Base-by-base conservation (phyloP, 805 yeast species). In the Cyberlindnera sargentensis region DNA sequence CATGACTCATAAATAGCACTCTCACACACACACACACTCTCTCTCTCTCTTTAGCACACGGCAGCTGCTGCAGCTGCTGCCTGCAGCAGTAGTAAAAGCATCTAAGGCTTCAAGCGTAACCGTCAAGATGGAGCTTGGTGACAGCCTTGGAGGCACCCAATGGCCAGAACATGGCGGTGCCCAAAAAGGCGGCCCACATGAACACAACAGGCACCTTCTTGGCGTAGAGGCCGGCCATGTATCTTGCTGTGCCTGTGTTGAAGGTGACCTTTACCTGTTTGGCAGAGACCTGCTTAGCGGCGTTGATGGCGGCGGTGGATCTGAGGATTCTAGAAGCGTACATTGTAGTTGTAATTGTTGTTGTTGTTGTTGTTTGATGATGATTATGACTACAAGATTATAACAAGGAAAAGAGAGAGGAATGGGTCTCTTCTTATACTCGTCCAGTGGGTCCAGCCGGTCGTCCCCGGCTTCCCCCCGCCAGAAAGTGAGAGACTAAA, bases 301-400 rank as follows among this genome's bases (percentile, higher is more conserved):
- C 46, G 41, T 52, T 48, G 45, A 45, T 32, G n/a, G 61, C 41
- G 35, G 56, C 49, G 11, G 61, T 48, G 39, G 56, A 52, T 57
- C 61, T 57, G 46, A 54, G 46, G 39, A 54, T 41, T 44, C 50
- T 49, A 8, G 61, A 44, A 28, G 57, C 40, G 51, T 52, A 51
- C 61, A 57, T 57, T 52, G 51, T 49, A 3, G 24, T 37, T 43
- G 34, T 30, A 33, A 20, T 32, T 26, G 26, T 28, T 24, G n/a
- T 35, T 4, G 25, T 8, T 11, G 34, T 6, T 31, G 15, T 11
- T 10, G 11, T 28, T 20, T 6, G 6, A 31, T 31, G 20, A 31
- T 15, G 20, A 15, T 15, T 15, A 15, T 15, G 20, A 15, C 20
- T 15, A 15, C 20, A 15, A 15, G 20, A 15, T 15, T 15, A 15